These are phyloP conservation scores for Talaromyces adpressus DNA, from an alignment of 495 filamentous ascomycete species.

Conservation along the genomic window DNA sequence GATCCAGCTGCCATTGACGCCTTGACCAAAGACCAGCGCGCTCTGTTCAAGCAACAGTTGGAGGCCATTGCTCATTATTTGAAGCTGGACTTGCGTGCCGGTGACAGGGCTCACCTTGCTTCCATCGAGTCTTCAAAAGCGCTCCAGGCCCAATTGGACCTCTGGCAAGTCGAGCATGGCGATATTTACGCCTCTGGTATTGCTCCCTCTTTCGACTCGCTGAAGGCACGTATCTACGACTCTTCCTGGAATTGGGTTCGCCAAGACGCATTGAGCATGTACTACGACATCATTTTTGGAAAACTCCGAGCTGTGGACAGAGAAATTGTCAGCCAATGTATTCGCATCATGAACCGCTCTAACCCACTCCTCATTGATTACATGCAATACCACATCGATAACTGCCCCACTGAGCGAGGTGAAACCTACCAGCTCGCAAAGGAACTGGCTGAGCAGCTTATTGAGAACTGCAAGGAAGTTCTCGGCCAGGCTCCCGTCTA, in stretches of 20 bases:
- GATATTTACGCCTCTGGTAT: slow-evolving; percentile 94
- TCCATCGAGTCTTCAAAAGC: slow-evolving; percentile 78
- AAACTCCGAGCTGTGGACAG: slow-evolving; percentile 87
- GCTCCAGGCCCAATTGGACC: slow-evolving; percentile 84
- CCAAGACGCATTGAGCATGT: slow-evolving; percentile 96
- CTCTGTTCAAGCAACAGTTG: slow-evolving; percentile 94
- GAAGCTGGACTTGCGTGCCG: slow-evolving; percentile 91
- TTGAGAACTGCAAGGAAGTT: slow-evolving; percentile 95
- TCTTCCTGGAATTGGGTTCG: slow-evolving; percentile 99
- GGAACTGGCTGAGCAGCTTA: slow-evolving; percentile 87
- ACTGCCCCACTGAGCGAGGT: slow-evolving; percentile 92
- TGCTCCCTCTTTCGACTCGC: slow-evolving; percentile 82
- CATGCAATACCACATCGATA: slow-evolving; percentile 99
- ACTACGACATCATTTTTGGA: slow-evolving; percentile 98
- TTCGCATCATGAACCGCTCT: slow-evolving; percentile 97
- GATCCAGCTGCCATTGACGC: slow-evolving; percentile 96
- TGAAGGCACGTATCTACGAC: slow-evolving; percentile 95
- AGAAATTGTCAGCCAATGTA: slow-evolving; percentile 97
- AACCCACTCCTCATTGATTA: slow-evolving; percentile 94
- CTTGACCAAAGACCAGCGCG: slow-evolving; percentile 89
- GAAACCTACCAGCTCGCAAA: slow-evolving; percentile 97
- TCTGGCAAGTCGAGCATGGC: slow-evolving; percentile 93
- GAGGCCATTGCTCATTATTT: slow-evolving; percentile 92
- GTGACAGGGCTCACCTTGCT: slow-evolving; percentile 83
- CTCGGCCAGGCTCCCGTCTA: slow-evolving; percentile 75